phyloP scores from a whole-genome alignment of 2,329 filamentous ascomycete species.

The Fonsecaea monophora region DNA sequence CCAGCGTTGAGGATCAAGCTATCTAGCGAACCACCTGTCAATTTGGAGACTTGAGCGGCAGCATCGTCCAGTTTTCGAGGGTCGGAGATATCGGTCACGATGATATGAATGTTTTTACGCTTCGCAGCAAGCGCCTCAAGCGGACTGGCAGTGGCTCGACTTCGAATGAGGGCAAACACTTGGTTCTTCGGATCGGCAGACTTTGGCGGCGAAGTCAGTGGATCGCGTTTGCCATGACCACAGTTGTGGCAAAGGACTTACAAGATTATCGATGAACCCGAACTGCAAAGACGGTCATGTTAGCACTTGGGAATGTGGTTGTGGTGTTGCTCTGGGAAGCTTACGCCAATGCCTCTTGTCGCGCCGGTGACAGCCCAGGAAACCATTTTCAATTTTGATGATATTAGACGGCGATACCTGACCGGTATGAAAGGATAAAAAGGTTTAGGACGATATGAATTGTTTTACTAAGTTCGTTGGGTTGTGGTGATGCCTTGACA shows the following conservation, averaged over 20 bases:
- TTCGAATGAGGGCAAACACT: conserved; percentile 51
- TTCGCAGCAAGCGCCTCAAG: conserved; percentile 42
- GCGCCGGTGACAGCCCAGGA: conserved; percentile 35
- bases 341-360: conserved; percentile 36
- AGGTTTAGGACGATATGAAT: not conserved
- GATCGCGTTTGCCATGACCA: not conserved
- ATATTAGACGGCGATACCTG: conserved; percentile 22
- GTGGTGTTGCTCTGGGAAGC: conserved; percentile 25
- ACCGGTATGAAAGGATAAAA: conserved; percentile 6
- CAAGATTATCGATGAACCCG: not conserved
- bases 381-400: conserved; percentile 29
- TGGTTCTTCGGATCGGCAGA: conserved; percentile 44
- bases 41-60: conserved; percentile 43
- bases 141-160: conserved; percentile 39
- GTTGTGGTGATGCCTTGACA: not conserved
- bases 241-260: not conserved
- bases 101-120: conserved; percentile 47
- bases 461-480: not conserved
- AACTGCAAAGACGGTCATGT: conserved; percentile 19
- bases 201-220: conserved; percentile 27
- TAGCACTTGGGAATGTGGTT: conserved; percentile 23
- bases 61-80: conserved; percentile 37
- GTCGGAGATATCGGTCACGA: conserved; percentile 47
- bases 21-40: conserved; percentile 51
- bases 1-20: conserved; percentile 53